phyloP scores from a whole-genome alignment of 768 basidiomycete species.

The Mycena vulgaris region DNA sequence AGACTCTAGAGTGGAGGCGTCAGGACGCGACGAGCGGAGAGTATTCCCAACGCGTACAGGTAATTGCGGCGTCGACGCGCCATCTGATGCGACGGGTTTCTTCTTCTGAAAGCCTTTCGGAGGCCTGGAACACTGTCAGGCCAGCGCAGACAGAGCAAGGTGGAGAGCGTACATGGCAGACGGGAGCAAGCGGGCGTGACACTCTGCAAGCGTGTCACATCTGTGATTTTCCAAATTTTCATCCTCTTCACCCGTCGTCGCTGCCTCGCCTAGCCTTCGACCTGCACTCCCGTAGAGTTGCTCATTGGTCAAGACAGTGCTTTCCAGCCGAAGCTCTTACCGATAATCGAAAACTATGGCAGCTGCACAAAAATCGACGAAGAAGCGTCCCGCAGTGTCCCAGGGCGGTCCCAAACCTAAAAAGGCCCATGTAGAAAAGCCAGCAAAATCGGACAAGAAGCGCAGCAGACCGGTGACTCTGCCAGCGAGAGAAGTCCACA shows the following conservation, averaged over 20 bases:
- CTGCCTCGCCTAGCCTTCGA: neutral
- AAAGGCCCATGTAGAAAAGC: conserved; percentile 64
- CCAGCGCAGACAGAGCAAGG: neutral
- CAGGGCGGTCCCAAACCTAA: conserved; percentile 67
- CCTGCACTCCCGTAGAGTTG: neutral
- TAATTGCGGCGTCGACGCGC: conserved; percentile 59
- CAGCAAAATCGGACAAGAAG: conserved; percentile 60
- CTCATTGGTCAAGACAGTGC: too few relatives aligned
- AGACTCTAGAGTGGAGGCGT: conserved; percentile 63
- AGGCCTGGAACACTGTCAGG: conserved; percentile 28
- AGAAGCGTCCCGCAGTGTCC: conserved; percentile 66
- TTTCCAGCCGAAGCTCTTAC: neutral
- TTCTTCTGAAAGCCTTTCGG: conserved; percentile 48
- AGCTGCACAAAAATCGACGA: conserved; percentile 56
- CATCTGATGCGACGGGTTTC: conserved; percentile 60
- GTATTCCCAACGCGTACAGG: conserved; percentile 49
- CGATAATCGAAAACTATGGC: conserved; percentile 49
- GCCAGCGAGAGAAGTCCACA: conserved; percentile 49
- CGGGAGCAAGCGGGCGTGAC: neutral
- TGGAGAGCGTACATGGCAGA: conserved; percentile 9
- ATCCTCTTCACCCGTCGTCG: neutral
- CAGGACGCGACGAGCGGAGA: neutral
- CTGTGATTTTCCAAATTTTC: conserved; percentile 25
- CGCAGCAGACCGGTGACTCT: conserved; percentile 75
- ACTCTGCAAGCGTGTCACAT: neutral